Evolutionary conservation across 1,284 basidiomycete genomes (phyloP).

Genomic region (Moesziomyces sp.): DNA sequence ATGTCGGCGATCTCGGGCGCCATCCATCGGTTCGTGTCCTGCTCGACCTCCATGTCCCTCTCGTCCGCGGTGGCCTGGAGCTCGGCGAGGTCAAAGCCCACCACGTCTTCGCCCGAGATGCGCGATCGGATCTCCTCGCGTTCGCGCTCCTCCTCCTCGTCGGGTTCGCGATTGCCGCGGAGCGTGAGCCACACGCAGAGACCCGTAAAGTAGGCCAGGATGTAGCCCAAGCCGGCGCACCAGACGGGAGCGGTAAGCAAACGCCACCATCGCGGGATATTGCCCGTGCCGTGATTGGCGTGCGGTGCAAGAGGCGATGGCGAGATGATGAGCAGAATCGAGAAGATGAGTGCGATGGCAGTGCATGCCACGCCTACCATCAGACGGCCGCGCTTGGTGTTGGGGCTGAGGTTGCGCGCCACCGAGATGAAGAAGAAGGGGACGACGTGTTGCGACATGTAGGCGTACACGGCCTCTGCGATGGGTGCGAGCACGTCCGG

Average conservation of each 20-base stretch:
- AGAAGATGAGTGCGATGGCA: constrained; percentile 40
- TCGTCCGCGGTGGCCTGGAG: constrained; percentile 36
- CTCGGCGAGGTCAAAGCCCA: constrained; percentile 35
- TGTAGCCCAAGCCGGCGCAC: constrained; percentile 54
- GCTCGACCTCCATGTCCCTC: constrained; percentile 24
- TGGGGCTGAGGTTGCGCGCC: constrained; percentile 45
- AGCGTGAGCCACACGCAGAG: constrained; percentile 60
- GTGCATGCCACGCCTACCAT: constrained; percentile 42
- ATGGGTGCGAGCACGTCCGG: constrained; percentile 49
- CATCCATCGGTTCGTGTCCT: constrained; percentile 40
- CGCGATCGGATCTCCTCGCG: constrained; percentile 44
- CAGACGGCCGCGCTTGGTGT: constrained; percentile 51
- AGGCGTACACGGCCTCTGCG: constrained; percentile 40
- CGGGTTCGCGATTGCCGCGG: constrained; percentile 53
- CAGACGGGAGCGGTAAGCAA: constrained; percentile 49
- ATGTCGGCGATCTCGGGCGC: constrained; percentile 50
- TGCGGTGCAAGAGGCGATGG: constrained; percentile 45
- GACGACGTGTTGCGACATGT: constrained; percentile 51
- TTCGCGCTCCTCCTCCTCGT: constrained; percentile 46
- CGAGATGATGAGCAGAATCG: constrained; percentile 40
- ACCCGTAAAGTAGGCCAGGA: constrained; percentile 54
- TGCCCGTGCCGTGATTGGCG: constrained; percentile 16
- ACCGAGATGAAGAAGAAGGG: constrained; percentile 54
- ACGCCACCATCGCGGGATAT: constrained; percentile 49
- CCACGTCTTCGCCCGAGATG: constrained; percentile 42